Percentiles rank a stretch among this genome's conserved stretches.
These are phyloP conservation scores for Fusarium sp. DNA, from an alignment of 2,329 filamentous ascomycete species.

Conservation along the genomic window DNA sequence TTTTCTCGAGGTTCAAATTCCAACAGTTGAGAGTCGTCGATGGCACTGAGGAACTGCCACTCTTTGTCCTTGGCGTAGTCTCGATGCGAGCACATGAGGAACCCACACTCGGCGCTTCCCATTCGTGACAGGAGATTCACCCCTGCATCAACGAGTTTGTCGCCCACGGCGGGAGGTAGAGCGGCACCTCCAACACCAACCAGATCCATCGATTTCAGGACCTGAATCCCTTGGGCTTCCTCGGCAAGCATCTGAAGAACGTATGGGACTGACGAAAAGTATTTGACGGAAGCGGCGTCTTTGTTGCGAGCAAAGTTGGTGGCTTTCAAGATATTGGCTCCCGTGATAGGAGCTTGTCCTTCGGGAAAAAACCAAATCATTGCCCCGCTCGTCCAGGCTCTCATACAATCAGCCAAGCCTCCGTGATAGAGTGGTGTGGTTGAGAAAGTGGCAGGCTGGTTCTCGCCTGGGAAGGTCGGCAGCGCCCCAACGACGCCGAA, in stretches of 20 bases:
- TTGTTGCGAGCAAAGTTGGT: constrained; percentile 53
- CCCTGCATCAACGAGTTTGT: constrained; percentile 60
- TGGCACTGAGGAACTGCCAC: constrained; percentile 70
- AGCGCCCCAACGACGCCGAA: constrained; percentile 68
- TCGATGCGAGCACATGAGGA: constrained; percentile 71
- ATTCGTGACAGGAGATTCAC: constrained; percentile 72
- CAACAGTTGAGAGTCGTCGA: constrained; percentile 48
- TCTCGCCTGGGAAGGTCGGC: constrained; percentile 56
- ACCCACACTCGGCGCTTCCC: constrained; percentile 75
- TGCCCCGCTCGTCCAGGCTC: constrained; percentile 70
- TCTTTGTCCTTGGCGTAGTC: constrained; percentile 65
- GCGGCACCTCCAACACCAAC: constrained; percentile 74
- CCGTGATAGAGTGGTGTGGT: constrained; percentile 76
- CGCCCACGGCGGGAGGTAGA: constrained; percentile 63
- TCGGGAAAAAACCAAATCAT: constrained; percentile 73
- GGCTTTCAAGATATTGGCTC: constrained; percentile 62
- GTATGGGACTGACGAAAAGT: constrained; percentile 73
- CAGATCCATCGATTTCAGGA: constrained; percentile 65
- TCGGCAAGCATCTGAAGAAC: constrained; percentile 65
- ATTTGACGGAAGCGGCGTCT: constrained; percentile 54
- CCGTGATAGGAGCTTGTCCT: constrained; percentile 66
- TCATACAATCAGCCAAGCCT: constrained; percentile 71
- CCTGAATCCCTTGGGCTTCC: constrained; percentile 53
- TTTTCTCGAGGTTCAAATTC: constrained; percentile 59
- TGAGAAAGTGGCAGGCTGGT: constrained; percentile 66